phyloP scores from a whole-genome alignment of 2,329 filamentous ascomycete species.

The Aaosphaeria arxii region DNA sequence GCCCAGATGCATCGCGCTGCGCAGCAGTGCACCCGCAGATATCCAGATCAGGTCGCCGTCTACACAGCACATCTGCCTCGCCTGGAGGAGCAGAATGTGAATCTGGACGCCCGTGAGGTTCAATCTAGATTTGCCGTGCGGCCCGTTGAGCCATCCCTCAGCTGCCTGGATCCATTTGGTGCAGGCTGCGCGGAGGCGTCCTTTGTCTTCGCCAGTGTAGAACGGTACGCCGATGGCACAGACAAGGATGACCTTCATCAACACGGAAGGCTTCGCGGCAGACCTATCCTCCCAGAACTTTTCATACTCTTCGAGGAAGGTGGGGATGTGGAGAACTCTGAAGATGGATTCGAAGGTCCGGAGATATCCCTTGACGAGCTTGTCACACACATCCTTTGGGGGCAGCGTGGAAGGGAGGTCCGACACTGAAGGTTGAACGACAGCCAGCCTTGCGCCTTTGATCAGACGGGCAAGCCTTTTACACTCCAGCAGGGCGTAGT shows the following conservation, averaged over 20 bases:
- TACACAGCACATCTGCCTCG: conserved; percentile 33
- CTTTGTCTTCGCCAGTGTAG: conserved; percentile 48
- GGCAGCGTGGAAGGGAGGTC: conserved; percentile 46
- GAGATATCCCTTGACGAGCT: conserved; percentile 50
- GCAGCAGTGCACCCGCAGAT: conserved; percentile 34
- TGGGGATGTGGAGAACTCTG: conserved; percentile 52
- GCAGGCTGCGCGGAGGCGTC: conserved; percentile 34
- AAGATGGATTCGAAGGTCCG: conserved; percentile 47
- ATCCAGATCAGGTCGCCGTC: conserved; percentile 39
- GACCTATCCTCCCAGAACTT: conserved; percentile 46
- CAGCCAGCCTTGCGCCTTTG: conserved; percentile 40
- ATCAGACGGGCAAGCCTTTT: conserved; percentile 54
- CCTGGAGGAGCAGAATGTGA: conserved; percentile 36
- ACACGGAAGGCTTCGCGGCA: conserved; percentile 44
- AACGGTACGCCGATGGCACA: conserved; percentile 41
- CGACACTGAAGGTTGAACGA: conserved; percentile 24
- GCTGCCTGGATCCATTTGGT: conserved; percentile 57
- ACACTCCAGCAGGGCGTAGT: conserved; percentile 33
- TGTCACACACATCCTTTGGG: conserved; percentile 41
- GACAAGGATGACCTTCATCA: conserved; percentile 48
- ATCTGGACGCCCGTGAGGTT: conserved; percentile 52
- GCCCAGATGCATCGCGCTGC: conserved; percentile 40
- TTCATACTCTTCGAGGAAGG: conserved; percentile 50
- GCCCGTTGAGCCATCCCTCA: conserved; percentile 52
- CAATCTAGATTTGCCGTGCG: conserved; percentile 52